phyloP scores from a whole-genome alignment of 306 rosid genomes.

The Prunus davidiana region DNA sequence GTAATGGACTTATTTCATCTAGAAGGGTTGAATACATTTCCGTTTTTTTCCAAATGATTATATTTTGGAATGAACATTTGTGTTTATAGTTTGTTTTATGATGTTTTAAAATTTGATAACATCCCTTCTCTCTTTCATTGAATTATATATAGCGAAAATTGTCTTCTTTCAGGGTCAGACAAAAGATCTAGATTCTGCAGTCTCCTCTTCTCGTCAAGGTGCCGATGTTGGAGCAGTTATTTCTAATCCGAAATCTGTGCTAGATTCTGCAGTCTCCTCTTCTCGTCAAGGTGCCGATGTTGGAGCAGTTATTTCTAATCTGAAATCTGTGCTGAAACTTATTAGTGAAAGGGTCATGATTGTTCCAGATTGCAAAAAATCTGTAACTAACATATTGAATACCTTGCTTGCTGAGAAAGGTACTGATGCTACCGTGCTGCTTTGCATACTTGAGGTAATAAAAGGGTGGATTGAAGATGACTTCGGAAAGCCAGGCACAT shows the following conservation, averaged over 20 bases:
- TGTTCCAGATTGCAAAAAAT: slow-evolving; percentile 82
- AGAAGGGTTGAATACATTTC: background rate
- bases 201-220: slow-evolving; percentile 84
- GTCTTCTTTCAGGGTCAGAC: slow-evolving; percentile 65
- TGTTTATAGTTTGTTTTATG: background rate
- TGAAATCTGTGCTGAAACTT: slow-evolving; percentile 81
- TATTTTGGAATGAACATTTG: background rate
- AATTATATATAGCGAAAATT: slow-evolving; percentile 15
- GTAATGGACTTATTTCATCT: background rate
- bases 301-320: slow-evolving; percentile 76
- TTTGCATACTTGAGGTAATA: slow-evolving; percentile 94
- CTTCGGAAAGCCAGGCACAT: slow-evolving; percentile 67
- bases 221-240: slow-evolving; percentile 32
- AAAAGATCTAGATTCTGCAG: slow-evolving; percentile 86
- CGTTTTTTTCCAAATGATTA: background rate
- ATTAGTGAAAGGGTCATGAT: slow-evolving; percentile 89
- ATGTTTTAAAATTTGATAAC: background rate
- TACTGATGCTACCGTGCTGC: slow-evolving; percentile 88
- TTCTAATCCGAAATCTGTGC: background rate
- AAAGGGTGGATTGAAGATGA: slow-evolving; percentile 98
- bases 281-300: slow-evolving; percentile 85
- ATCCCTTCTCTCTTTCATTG: slow-evolving; percentile 12
- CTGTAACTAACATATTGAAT: slow-evolving; percentile 81
- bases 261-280: slow-evolving; percentile 88
- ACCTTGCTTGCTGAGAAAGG: slow-evolving; percentile 88